These are phyloP conservation scores for Saksenaea oblongispora DNA, from an alignment of 371 early-diverging fungal genomes.

Conservation along the genomic window DNA sequence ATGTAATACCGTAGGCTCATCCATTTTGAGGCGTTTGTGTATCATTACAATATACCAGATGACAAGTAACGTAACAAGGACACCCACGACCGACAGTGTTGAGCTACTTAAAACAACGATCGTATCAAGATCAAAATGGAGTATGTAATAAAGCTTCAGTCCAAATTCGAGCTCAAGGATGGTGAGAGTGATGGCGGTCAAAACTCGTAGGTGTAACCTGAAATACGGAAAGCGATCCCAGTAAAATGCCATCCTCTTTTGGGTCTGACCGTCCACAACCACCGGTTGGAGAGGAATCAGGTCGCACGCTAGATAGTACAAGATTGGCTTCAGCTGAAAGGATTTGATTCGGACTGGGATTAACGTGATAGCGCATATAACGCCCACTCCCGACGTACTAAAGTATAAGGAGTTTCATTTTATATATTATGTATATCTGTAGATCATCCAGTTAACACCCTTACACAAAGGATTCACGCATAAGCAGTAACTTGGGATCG, in stretches of 20 bases:
- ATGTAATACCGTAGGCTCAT: conserved; percentile 28
- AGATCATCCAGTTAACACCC: background rate
- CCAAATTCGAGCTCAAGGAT: conserved; percentile 44
- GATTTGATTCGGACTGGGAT: conserved; percentile 32
- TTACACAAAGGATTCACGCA: conserved; percentile 54
- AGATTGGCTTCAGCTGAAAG: conserved; percentile 40
- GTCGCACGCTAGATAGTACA: conserved; percentile 42
- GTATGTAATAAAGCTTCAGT: conserved; percentile 42
- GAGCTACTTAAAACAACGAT: conserved; percentile 37
- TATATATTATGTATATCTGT: background rate
- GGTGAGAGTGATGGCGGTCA: conserved; percentile 35
- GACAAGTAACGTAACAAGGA: conserved; percentile 27
- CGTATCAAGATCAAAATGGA: conserved; percentile 40
- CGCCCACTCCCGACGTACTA: conserved; percentile 38
- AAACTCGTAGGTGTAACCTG: conserved; percentile 32
- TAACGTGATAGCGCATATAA: conserved; percentile 31
- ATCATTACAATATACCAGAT: conserved; percentile 30
- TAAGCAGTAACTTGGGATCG: conserved; percentile 47
- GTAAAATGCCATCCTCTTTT: conserved; percentile 34
- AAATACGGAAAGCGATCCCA: conserved; percentile 32
- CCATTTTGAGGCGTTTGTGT: conserved; percentile 20
- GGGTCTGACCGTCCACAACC: conserved; percentile 15
- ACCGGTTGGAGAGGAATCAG: conserved; percentile 34
- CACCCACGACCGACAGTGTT: conserved; percentile 31
- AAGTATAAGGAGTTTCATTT: background rate